A percentile compares a stretch with the other conserved stretches of the same genome.
phyloP scores from a whole-genome alignment of 2,329 filamentous ascomycete species.

The Mollisia scopiformis region DNA sequence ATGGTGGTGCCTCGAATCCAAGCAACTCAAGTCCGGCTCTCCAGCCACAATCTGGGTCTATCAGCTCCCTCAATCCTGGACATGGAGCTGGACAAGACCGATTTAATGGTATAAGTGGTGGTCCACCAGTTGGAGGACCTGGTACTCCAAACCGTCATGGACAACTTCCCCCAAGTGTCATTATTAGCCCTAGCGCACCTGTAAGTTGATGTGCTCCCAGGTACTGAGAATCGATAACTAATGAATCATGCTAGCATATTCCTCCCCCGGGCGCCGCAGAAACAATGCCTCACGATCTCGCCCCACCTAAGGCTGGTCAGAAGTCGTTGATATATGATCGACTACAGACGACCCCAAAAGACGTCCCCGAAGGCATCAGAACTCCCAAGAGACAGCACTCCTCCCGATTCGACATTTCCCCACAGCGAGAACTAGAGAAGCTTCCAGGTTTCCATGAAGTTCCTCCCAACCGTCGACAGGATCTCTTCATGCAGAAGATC shows the following conservation, averaged over 20 bases:
- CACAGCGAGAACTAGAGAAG: slow-evolving; percentile 95
- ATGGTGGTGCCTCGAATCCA: slow-evolving; percentile 35
- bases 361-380: slow-evolving; percentile 91
- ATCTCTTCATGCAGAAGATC: slow-evolving; percentile 99
- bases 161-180: slow-evolving; percentile 78
- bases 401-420: slow-evolving; percentile 96
- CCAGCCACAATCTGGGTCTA: slow-evolving; percentile 36
- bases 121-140: slow-evolving; percentile 47
- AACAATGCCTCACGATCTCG: slow-evolving; percentile 97
- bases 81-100: slow-evolving; percentile 42
- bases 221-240: background rate
- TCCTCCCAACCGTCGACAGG: slow-evolving; percentile 89
- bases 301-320: slow-evolving; percentile 86
- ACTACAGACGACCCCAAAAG: slow-evolving; percentile 91
- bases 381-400: slow-evolving; percentile 97
- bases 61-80: slow-evolving; percentile 33
- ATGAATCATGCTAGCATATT: slow-evolving; percentile 64
- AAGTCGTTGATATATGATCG: slow-evolving; percentile 90
- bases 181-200: slow-evolving; percentile 93
- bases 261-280: slow-evolving; percentile 92
- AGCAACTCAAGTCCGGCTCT: slow-evolving; percentile 23
- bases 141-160: slow-evolving; percentile 67
- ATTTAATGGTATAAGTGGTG: slow-evolving; percentile 43
- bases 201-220: slow-evolving; percentile 54
- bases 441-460: slow-evolving; percentile 98